Percentiles rank a stretch among this genome's conserved stretches.
Conservation (phyloP, 2,329 filamentous ascomycete genomes). For the Hypoxylon sp. region DNA sequence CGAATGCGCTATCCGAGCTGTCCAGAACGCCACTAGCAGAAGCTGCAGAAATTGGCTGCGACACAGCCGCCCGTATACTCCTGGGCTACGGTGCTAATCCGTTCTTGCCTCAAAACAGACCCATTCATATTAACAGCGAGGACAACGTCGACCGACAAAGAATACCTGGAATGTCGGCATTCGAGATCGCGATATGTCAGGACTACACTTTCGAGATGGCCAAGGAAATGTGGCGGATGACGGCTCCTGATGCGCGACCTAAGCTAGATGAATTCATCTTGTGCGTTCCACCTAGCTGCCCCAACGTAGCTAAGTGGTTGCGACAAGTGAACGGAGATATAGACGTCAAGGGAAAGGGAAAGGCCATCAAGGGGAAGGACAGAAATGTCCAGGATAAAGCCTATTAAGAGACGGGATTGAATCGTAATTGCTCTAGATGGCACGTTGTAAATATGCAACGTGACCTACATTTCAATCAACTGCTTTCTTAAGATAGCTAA, state of each 20-base stretch:
- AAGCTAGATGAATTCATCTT: neutral
- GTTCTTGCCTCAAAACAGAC: neutral
- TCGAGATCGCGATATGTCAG: constrained; percentile 1
- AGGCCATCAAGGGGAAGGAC: no score
- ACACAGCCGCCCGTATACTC: neutral
- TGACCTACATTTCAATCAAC: no score
- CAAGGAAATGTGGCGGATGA: constrained; percentile 11
- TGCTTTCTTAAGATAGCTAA: no score
- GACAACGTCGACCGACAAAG: neutral
- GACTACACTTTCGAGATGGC: neutral
- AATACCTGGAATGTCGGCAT: neutral
- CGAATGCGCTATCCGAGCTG: neutral
- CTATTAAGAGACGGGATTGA: no score
- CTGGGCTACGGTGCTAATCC: constrained; percentile 3
- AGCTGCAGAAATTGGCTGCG: neutral
- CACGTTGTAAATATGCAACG: no score
- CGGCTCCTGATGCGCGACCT: neutral
- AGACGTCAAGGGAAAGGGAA: neutral
- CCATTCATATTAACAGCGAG: neutral
- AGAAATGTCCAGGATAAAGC: no score
- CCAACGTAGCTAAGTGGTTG: neutral
- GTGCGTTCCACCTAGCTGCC: neutral
- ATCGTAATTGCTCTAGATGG: no score
- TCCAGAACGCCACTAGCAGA: constrained; percentile 1
- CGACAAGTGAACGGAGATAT: neutral